Conservation (phyloP, 352 stramenopile genomes). For the Phytophthora constricta region DNA sequence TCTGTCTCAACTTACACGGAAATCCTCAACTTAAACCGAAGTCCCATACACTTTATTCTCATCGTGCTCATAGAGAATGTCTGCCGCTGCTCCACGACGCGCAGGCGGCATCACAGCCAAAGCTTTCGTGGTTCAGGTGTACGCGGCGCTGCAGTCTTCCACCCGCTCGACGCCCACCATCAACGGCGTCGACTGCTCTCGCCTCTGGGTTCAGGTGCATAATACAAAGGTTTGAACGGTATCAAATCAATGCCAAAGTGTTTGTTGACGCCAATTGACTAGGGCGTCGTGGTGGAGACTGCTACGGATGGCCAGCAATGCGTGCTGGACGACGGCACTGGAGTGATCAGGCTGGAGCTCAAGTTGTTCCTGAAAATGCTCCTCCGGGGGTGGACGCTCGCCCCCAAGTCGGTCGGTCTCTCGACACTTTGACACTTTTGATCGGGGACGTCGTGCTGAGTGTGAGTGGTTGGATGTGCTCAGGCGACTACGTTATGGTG, state of each 20-base stretch:
- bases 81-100: slow-evolving; percentile 8
- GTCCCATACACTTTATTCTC: no score
- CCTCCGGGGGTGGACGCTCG: slow-evolving; percentile 50
- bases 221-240: no score
- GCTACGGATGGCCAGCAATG: slow-evolving; percentile 46
- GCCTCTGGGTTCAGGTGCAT: slow-evolving; percentile 79
- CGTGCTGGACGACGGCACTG: slow-evolving; percentile 80
- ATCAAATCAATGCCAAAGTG: no score
- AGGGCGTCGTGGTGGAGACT: slow-evolving; percentile 64
- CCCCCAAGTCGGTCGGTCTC: slow-evolving; percentile 44
- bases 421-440: not conserved
- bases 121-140: slow-evolving; percentile 66
- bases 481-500: slow-evolving; percentile 80
- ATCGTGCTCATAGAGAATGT: no score
- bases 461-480: not conserved
- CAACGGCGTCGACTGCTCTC: slow-evolving; percentile 64
- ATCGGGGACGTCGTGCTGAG: not conserved
- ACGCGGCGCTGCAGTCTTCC: slow-evolving; percentile 44
- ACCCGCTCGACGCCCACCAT: slow-evolving; percentile 53
- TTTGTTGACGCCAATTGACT: no score
- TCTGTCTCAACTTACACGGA: not conserved
- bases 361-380: slow-evolving; percentile 71
- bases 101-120: slow-evolving; percentile 49
- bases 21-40: not conserved
- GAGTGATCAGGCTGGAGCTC: slow-evolving; percentile 62